Base-by-base conservation (phyloP, 108 stramenopile species). In the Asterionellopsis glacialis region DNA sequence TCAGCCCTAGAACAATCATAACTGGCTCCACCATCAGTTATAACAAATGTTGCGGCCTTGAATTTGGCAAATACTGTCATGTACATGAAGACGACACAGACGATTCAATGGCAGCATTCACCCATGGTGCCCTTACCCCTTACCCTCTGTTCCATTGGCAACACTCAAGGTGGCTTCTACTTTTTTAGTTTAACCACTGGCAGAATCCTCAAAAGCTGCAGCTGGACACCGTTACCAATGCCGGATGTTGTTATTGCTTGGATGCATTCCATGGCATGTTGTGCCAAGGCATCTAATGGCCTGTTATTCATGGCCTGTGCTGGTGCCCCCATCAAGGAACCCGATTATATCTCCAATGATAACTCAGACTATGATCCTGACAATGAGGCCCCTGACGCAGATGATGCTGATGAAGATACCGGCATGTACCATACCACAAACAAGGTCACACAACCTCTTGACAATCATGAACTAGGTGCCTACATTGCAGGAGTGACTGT, bases 61-160 rank as follows among this genome's bases (percentile, higher is more conserved):
- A 57, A 24, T 81, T 70, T 42, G 80, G 73, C 15, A 9, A 48
- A 21, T 82, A 78, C 51, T 51, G 53, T 5, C 61, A 82, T n/a
- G 57, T 52, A 0, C 64, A 69, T 47, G 77, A 75, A 25, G n/a
- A n/a, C n/a, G 70, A 72, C 41, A 51, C 66, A n/a, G n/a, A n/a
- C n/a, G n/a, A n/a, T n/a, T n/a, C n/a, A 2, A 66, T 55, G 55
- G 45, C 11, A 13, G 16, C 66, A 16, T 12, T 72, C 1, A 67
- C 75, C 10, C 16, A 22, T 10, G 62, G 63, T 11, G 70, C 67
- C 0, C 51, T 80, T 21, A 48, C n/a, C n/a, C n/a, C n/a, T n/a
- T n/a, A n/a, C 55, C 25, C 63, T 75, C 4, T 42, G 63, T 0
- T 70, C 79, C 10, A 51, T 55, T 18, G 63, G 56, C 16, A 70